Percentiles rank a stretch among this genome's conserved stretches.
These are phyloP conservation scores for Ceratobasidium sp. DNA, from an alignment of 1,284 basidiomycete species.

Conservation along the genomic window DNA sequence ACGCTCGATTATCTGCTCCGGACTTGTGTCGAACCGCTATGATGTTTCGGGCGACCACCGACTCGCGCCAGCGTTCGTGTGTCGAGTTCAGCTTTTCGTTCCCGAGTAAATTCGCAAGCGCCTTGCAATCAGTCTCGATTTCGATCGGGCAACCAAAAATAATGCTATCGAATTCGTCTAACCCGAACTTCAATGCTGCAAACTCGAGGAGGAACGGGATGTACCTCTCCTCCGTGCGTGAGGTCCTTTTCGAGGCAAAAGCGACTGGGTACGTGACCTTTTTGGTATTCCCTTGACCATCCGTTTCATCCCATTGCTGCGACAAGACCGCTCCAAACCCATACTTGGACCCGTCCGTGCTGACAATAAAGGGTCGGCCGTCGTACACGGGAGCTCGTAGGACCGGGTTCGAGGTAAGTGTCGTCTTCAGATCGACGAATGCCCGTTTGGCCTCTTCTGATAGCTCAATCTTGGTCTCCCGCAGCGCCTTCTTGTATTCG, in stretches of 20 bases:
- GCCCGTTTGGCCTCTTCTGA: conserved; percentile 48
- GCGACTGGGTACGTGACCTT: conserved; percentile 43
- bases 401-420: conserved; percentile 52
- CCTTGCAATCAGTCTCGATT: conserved; percentile 47
- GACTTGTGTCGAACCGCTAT: conserved; percentile 40
- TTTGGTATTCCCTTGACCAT: background rate
- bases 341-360: conserved; percentile 54
- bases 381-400: conserved; percentile 52
- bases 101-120: conserved; percentile 43
- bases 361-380: conserved; percentile 53
- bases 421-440: conserved; percentile 52
- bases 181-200: conserved; percentile 45
- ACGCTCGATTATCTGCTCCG: conserved; percentile 41
- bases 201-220: conserved; percentile 47
- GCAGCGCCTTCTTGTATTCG: conserved; percentile 41
- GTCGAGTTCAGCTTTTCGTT: conserved; percentile 35
- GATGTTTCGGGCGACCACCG: conserved; percentile 32
- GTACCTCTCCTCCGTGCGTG: conserved; percentile 44
- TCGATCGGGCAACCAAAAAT: conserved; percentile 45
- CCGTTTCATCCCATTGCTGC: conserved; percentile 14
- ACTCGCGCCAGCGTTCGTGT: conserved; percentile 39
- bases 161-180: conserved; percentile 44
- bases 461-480: conserved; percentile 48
- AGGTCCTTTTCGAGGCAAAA: conserved; percentile 45
- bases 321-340: conserved; percentile 52